A percentile compares a stretch with the other conserved stretches of the same genome.
These are phyloP conservation scores for Talaromyces sp. DNA, from an alignment of 2,329 filamentous ascomycete species.

Conservation along the genomic window DNA sequence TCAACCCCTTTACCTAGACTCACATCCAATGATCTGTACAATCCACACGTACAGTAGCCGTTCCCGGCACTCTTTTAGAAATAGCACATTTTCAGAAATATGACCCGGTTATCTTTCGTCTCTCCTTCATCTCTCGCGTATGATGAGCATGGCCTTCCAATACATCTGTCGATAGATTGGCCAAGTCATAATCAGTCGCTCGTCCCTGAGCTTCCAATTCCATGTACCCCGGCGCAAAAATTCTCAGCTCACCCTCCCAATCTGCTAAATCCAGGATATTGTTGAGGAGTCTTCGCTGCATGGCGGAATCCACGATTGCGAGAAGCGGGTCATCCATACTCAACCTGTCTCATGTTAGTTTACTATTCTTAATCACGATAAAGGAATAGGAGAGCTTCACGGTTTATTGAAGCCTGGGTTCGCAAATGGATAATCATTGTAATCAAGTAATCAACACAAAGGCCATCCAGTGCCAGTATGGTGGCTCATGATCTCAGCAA, in stretches of 20 bases:
- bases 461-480: no score
- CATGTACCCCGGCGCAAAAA: not conserved
- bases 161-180: not conserved
- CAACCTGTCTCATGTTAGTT: not conserved
- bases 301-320: not conserved
- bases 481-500: no score
- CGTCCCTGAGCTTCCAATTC: not conserved
- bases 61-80: no score
- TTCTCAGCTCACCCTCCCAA: not conserved
- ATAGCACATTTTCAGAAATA: not conserved
- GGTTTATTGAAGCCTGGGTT: no score
- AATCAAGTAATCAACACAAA: no score
- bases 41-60: no score
- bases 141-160: not conserved
- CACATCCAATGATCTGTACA: no score
- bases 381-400: no score
- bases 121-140: not conserved
- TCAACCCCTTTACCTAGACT: no score
- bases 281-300: not conserved
- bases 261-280: not conserved
- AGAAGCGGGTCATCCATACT: slow-evolving; percentile 5
- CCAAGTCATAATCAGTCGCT: not conserved
- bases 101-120: not conserved
- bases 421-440: no score
- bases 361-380: no score